A percentile compares a stretch with the other conserved stretches of the same genome.
Evolutionary conservation across 164 flowering plant species (phyloP).

Genomic region (Malania oleifera): DNA sequence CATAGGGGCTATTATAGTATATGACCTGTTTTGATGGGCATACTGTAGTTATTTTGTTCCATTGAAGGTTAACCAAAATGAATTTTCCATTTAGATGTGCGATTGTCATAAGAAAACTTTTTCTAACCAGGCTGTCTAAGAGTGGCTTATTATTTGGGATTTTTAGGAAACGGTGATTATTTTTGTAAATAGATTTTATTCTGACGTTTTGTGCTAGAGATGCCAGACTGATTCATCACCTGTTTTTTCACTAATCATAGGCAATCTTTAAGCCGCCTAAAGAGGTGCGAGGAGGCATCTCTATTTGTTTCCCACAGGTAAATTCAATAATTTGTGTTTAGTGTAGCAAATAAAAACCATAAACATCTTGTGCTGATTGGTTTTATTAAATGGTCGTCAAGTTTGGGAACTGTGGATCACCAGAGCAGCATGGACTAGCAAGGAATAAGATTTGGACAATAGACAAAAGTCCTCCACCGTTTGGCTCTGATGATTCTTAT

Average conservation of each 20-base stretch:
- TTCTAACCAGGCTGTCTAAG: no score
- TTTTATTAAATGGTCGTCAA: constrained; percentile 23
- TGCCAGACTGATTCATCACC: not conserved
- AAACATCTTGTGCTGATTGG: constrained; percentile 6
- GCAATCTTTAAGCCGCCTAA: constrained; percentile 82
- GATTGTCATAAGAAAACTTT: no score
- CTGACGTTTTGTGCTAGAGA: not conserved
- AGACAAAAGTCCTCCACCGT: constrained; percentile 75
- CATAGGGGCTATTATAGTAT: not conserved
- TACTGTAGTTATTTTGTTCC: not conserved
- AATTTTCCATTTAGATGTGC: no score
- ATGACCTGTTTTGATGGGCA: not conserved
- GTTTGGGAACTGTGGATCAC: constrained; percentile 79
- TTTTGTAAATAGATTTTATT: not conserved
- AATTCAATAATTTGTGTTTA: not conserved
- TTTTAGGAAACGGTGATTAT: not conserved
- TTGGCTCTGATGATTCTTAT: constrained; percentile 44
- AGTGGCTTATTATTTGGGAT: no score
- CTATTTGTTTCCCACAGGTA: constrained; percentile 96
- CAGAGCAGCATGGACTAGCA: constrained; percentile 91
- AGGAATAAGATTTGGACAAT: constrained; percentile 80
- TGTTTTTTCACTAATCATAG: constrained; percentile 27
- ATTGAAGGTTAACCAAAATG: no score
- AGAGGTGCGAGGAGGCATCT: constrained; percentile 84
- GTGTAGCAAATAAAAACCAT: not conserved